Evolutionary conservation across 2,329 filamentous ascomycete species (phyloP), one percentile per base, ranked within the genome.

Genomic region (Peltaster fructicola): DNA sequence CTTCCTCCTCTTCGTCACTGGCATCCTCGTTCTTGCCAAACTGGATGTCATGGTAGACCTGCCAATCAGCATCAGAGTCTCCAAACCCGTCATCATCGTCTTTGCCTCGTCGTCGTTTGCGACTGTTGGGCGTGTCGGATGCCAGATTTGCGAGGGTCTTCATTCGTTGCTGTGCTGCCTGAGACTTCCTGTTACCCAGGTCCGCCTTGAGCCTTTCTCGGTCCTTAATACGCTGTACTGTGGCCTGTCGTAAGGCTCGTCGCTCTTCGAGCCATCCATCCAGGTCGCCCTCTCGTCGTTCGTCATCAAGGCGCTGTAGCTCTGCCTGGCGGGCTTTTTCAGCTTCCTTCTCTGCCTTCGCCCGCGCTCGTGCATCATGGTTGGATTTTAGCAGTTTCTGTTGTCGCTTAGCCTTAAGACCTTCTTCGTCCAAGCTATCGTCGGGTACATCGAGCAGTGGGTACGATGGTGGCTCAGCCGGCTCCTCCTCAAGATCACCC

Each of bases 51-150:
- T 88, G 74, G 52, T 98, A 98, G 8, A 98, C 81, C 30, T 81
- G 81, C 88, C 88, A 98, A 16, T 23, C 27, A 50, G 98, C 88
- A 29, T 90, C 84, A 44, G 98, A 88, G 49, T 98, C 85, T 29
- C 88, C 88, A 45, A 98, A 98, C 47, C 98, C 88, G 41, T 98
- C 88, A 45, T 95, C 85, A 40, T 93, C 84, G 45, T 93, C 84
- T 4, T 75, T 79, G 6, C 81, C 82, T 10, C 84, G 72, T 8
- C 81, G 64, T 29, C 85, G 69, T 52, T 92, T 90, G 49, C 84
- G 82, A 12, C 42, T 40, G 5, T 53, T 55, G 0, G 85, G 82
- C 5, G 69, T 73, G 50, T 98, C 88, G 0, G 85, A 84, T 3
- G 88, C 88, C 2, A 98, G 72, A 44, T 92, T 93, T 31, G 88